Conservation (phyloP, 257 asterid genomes). For the Solanum chmielewskii region DNA sequence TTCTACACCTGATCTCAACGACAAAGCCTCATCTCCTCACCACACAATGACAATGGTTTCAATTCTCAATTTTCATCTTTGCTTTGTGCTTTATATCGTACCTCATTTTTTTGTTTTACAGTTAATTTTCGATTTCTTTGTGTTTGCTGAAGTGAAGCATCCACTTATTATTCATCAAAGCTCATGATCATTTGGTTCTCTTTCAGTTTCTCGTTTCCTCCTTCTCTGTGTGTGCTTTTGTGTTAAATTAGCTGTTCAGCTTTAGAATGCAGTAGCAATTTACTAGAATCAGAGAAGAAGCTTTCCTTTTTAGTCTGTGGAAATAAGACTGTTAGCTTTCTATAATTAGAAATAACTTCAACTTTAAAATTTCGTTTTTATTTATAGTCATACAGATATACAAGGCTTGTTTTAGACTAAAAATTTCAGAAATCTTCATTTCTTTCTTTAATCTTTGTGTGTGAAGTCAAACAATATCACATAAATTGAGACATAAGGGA, state of each 20-base stretch:
- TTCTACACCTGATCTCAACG: slow-evolving; percentile 6
- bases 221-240: not conserved
- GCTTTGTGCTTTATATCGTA: not conserved
- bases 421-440: no score
- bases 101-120: no score
- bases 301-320: no score
- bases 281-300: not conserved
- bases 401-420: no score
- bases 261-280: not conserved
- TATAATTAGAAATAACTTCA: no score
- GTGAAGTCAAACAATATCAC: no score
- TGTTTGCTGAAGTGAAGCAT: not conserved
- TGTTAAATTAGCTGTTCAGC: not conserved
- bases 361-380: no score
- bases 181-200: not conserved
- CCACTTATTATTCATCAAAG: not conserved
- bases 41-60: not conserved
- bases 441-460: no score
- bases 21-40: not conserved
- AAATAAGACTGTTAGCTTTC: no score
- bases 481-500: no score
- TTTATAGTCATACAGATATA: no score
- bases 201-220: not conserved
- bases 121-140: not conserved
- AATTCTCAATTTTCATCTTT: not conserved